A percentile compares a stretch with the other conserved stretches of the same genome.
Conservation (phyloP, 106 monocot species). For the Hemerocallis citrina region DNA sequence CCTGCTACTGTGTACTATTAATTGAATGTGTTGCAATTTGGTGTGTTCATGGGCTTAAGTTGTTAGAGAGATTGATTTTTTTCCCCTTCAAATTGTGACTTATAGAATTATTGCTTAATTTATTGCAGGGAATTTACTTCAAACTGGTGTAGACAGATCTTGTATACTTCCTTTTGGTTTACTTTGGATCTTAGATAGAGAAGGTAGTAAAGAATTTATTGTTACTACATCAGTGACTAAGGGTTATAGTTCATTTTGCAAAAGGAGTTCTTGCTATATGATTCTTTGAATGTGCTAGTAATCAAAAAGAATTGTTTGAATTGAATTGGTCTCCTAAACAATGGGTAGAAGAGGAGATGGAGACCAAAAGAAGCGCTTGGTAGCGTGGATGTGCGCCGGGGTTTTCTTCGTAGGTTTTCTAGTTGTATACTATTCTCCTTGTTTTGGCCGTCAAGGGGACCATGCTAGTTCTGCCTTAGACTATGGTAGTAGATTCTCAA, state of each 20-base stretch:
- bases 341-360: conserved; percentile 67
- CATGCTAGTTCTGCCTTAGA: conserved; percentile 42
- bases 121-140: not conserved
- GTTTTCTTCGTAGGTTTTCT: conserved; percentile 36
- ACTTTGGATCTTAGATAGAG: not conserved
- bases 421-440: conserved; percentile 53
- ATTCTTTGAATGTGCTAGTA: conserved; percentile 6
- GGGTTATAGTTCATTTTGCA: not conserved
- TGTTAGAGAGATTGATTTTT: not conserved
- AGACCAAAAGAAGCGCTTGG: conserved; percentile 40
- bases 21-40: not conserved
- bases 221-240: not conserved
- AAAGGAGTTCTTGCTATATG: not conserved
- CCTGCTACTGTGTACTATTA: not conserved
- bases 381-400: conserved; percentile 28
- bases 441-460: conserved; percentile 37
- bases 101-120: not conserved
- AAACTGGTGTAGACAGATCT: not conserved
- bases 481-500: conserved; percentile 52
- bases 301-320: not conserved
- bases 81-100: not conserved
- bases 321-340: conserved; percentile 11
- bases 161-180: not conserved
- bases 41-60: not conserved
- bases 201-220: not conserved